phyloP scores from a whole-genome alignment of 2,329 filamentous ascomycete species.

The Cladosporium sp. region DNA sequence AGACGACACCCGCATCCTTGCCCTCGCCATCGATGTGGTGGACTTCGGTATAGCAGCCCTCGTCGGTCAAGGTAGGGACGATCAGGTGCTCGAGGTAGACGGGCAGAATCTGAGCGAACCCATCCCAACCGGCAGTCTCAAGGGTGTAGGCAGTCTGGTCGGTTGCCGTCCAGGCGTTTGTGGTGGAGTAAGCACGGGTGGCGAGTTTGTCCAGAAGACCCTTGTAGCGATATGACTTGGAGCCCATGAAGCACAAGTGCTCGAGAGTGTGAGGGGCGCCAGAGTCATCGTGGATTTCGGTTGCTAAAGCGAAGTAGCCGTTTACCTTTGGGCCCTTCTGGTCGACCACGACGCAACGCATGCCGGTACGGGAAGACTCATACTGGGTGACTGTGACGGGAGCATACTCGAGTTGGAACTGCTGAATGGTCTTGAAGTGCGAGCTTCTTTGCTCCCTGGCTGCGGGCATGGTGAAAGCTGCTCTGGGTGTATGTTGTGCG shows the following conservation, averaged over 20 bases:
- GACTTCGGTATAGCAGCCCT: constrained; percentile 90
- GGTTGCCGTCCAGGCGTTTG: constrained; percentile 95
- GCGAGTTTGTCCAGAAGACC: constrained; percentile 92
- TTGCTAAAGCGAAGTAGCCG: constrained; percentile 92
- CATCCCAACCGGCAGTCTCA: constrained; percentile 93
- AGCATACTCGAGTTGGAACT: constrained; percentile 85
- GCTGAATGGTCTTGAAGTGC: constrained; percentile 78
- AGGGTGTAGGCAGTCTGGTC: constrained; percentile 96
- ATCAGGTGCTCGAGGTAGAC: constrained; percentile 95
- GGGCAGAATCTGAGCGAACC: constrained; percentile 89
- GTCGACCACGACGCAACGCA: constrained; percentile 90
- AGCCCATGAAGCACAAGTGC: constrained; percentile 62
- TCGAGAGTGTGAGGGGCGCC: constrained; percentile 65
- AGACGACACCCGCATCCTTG: constrained; percentile 83
- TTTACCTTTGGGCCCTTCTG: constrained; percentile 91
- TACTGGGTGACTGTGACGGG: constrained; percentile 88
- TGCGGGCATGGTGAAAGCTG: constrained; percentile 23
- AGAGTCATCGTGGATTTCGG: constrained; percentile 96
- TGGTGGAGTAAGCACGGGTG: constrained; percentile 85
- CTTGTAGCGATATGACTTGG: constrained; percentile 89
- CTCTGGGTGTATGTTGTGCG: neutral
- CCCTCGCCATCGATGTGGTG: constrained; percentile 92
- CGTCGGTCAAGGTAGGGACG: constrained; percentile 85
- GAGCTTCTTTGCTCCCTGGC: constrained; percentile 35
- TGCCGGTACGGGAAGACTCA: constrained; percentile 89